These are phyloP conservation scores for Elongisporangium prolatum DNA, from an alignment of 352 stramenopile species.

Conservation along the genomic window DNA sequence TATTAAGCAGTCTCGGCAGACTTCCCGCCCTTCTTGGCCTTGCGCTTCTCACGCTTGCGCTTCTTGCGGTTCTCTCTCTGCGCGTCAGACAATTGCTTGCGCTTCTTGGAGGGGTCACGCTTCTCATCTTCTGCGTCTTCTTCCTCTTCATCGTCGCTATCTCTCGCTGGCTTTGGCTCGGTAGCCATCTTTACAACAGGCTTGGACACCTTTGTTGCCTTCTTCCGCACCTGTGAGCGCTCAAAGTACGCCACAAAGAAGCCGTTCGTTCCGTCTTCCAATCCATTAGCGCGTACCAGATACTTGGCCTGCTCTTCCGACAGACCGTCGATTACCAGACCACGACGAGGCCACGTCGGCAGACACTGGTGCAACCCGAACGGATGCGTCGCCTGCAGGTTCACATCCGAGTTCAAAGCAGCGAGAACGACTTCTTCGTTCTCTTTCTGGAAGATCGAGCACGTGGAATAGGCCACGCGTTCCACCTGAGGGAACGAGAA, in stretches of 20 bases:
- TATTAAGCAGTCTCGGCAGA: constrained; percentile 13
- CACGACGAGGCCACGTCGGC: constrained; percentile 66
- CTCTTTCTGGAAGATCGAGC: constrained; percentile 94
- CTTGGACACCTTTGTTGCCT: background rate
- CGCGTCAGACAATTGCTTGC: constrained; percentile 51
- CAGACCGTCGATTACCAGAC: constrained; percentile 54
- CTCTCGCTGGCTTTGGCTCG: constrained; percentile 1
- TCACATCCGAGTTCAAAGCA: constrained; percentile 73
- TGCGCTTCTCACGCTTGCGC: constrained; percentile 68
- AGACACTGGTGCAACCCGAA: constrained; percentile 73
- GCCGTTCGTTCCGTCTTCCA: constrained; percentile 93
- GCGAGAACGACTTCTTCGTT: constrained; percentile 93
- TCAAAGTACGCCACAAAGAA: constrained; percentile 98
- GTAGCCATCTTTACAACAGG: background rate
- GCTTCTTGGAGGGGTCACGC: constrained; percentile 56
- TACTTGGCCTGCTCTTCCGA: constrained; percentile 54
- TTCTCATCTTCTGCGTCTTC: background rate
- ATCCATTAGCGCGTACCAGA: constrained; percentile 89
- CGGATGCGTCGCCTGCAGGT: constrained; percentile 27
- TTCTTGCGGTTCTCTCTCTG: constrained; percentile 76
- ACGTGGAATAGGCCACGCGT: constrained; percentile 96
- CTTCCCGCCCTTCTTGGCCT: constrained; percentile 21
- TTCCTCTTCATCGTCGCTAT: constrained; percentile 2
- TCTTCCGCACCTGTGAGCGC: constrained; percentile 19
- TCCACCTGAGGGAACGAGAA: constrained; percentile 93